Conservation (phyloP, 1,284 basidiomycete species). For the Pyrrhoderma lamaoense region DNA sequence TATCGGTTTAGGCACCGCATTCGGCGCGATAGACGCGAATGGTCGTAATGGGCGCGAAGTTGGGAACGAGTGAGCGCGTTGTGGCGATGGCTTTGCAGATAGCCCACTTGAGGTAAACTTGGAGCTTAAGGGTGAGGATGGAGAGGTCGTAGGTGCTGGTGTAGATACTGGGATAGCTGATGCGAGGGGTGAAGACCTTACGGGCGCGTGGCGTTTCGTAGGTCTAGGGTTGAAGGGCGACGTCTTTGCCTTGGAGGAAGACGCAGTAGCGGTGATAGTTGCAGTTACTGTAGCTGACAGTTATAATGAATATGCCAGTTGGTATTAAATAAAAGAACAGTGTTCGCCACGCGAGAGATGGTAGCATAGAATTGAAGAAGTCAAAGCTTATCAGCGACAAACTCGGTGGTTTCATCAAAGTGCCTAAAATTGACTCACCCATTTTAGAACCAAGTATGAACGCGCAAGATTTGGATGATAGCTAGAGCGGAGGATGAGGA, state of each 20-base stretch:
- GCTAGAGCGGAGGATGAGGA: no score
- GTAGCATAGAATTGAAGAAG: neutral
- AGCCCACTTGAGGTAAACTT: slow-evolving; percentile 17
- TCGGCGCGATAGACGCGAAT: slow-evolving; percentile 53
- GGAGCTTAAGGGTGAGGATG: no score
- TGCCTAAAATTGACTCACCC: neutral
- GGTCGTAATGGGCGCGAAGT: slow-evolving; percentile 67
- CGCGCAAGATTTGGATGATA: no score
- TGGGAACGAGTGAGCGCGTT: slow-evolving; percentile 48
- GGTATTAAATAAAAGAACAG: no score
- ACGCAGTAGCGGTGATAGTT: neutral
- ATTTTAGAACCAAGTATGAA: neutral
- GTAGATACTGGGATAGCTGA: slow-evolving; percentile 24
- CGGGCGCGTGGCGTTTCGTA: slow-evolving; percentile 12
- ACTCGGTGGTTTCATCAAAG: no score
- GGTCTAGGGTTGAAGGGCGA: slow-evolving; percentile 4
- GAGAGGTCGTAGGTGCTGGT: no score
- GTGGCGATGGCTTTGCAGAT: slow-evolving; percentile 30
- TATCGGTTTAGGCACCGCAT: slow-evolving; percentile 34
- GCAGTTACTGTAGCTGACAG: slow-evolving; percentile 2
- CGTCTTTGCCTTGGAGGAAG: neutral
- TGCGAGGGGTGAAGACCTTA: slow-evolving; percentile 18
- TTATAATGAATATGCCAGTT: no score
- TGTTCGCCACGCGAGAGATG: neutral
- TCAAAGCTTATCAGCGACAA: no score